Base-by-base conservation (phyloP, 2,329 filamentous ascomycete genomes). In the Macrophomina phaseolina region DNA sequence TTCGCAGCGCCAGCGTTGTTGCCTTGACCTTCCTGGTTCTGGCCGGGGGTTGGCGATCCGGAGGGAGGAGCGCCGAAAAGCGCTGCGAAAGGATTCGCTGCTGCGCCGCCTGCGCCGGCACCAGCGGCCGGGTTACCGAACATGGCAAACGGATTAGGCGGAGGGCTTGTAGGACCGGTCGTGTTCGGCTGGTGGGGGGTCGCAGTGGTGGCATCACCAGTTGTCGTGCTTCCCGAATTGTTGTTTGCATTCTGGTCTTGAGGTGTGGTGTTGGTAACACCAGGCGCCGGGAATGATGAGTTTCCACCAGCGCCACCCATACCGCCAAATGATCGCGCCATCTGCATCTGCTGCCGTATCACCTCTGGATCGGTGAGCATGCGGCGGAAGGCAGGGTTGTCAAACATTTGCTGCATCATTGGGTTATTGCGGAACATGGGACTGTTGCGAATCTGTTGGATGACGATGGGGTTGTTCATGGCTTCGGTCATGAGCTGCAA, bases 351-450 rank as follows among this genome's bases (percentile, higher is more conserved):
- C 77, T 91, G 89, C 67, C 93, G 86, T 70, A 99, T 87, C 72
- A 93, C 89, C 52, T 93, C 88, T 4, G 95, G 95, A 75, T 96
- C 93, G 69, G 93, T 94, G 85, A 99, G 90, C 91, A 98, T 95
- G 62, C 91, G 86, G 73, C 95, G 88, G 81, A 98, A 93, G 70
- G 93, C 87, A 0, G 94, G 94, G 30, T 94, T 95, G 68, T 93
- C 90, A 73, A 99, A 87, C 79, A 97, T 90, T 75, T 96, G 89
- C 72, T 93, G 88, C 28, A 92, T 91, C 85, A 93, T 90, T 2
- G 95, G 95, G 76, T 97, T 97, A 75, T 91, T 88, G 73, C 95
- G 89, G 73, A 99, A 93, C 86, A 98, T 83, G 3, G 83, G 83
- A 68, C 79, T 83, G 69, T 84, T 80, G 67, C 81, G 76, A 72